Evolutionary conservation across 257 asterid species (phyloP).

Genomic region (Nicotiana paniculata): DNA sequence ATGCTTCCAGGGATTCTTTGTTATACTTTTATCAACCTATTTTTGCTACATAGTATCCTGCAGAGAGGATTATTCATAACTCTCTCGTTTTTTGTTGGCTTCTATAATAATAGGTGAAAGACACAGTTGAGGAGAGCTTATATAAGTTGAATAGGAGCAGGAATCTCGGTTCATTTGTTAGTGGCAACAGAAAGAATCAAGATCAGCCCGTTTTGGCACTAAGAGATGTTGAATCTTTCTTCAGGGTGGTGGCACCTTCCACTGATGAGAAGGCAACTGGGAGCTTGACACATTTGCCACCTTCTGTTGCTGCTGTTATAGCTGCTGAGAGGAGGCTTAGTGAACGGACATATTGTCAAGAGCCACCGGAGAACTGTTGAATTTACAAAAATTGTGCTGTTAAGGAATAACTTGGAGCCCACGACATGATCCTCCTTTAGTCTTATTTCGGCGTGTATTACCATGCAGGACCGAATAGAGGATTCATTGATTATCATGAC

Average conservation of each 20-base stretch:
- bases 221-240: constrained; percentile 68
- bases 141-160: constrained; percentile 75
- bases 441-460: neutral
- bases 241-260: constrained; percentile 61
- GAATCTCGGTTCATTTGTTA: constrained; percentile 55
- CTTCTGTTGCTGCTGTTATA: constrained; percentile 83
- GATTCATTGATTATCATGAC: neutral
- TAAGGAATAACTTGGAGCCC: neutral
- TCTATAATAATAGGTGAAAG: constrained; percentile 56
- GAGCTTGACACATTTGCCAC: constrained; percentile 70
- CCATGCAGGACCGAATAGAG: neutral
- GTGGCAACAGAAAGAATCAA: constrained; percentile 85
- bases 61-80: neutral
- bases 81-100: neutral
- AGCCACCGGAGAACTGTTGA: neutral
- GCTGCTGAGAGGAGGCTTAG: constrained; percentile 86
- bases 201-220: constrained; percentile 85
- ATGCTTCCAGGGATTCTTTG: neutral
- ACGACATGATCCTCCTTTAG: neutral
- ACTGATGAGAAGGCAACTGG: constrained; percentile 22
- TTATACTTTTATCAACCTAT: neutral
- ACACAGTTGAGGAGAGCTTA: constrained; percentile 89
- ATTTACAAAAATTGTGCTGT: neutral
- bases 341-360: constrained; percentile 23
- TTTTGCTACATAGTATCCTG: neutral